A percentile compares a stretch with the other conserved stretches of the same genome.
Evolutionary conservation across 495 filamentous ascomycete species (phyloP).

Genomic region (Cercophora sp.): DNA sequence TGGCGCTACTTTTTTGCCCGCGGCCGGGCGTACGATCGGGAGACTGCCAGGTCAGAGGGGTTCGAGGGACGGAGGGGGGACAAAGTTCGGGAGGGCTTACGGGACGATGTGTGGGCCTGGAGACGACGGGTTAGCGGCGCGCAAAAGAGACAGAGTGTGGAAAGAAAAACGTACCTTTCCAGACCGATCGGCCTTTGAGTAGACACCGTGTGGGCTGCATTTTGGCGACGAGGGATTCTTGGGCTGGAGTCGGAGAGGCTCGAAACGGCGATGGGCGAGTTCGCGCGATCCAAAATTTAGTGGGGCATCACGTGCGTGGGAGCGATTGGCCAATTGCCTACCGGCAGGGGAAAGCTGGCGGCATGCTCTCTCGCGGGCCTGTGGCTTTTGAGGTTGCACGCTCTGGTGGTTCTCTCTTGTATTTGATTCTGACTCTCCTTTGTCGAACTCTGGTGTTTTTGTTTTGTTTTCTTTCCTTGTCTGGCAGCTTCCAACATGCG

Average conservation of each 20-base stretch:
- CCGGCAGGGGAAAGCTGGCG: too few relatives aligned
- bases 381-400: too few relatives aligned
- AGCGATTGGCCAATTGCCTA: too few relatives aligned
- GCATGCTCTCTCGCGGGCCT: too few relatives aligned
- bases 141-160: not conserved
- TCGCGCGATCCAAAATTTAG: too few relatives aligned
- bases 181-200: slow-evolving; percentile 32
- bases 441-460: too few relatives aligned
- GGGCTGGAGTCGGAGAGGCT: not conserved
- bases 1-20: slow-evolving; percentile 60
- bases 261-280: not conserved
- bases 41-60: slow-evolving; percentile 41
- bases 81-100: slow-evolving; percentile 40
- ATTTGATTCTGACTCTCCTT: too few relatives aligned
- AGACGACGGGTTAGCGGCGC: slow-evolving; percentile 5
- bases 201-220: slow-evolving; percentile 54
- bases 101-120: slow-evolving; percentile 69
- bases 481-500: too few relatives aligned
- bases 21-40: slow-evolving; percentile 57
- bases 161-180: slow-evolving; percentile 7
- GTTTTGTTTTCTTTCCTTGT: too few relatives aligned
- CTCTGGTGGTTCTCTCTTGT: too few relatives aligned
- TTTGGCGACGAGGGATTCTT: slow-evolving; percentile 21
- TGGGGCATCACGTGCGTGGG: too few relatives aligned
- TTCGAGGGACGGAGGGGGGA: not conserved